Conservation (phyloP, 2,329 filamentous ascomycete species). For the Claviceps paspali region DNA sequence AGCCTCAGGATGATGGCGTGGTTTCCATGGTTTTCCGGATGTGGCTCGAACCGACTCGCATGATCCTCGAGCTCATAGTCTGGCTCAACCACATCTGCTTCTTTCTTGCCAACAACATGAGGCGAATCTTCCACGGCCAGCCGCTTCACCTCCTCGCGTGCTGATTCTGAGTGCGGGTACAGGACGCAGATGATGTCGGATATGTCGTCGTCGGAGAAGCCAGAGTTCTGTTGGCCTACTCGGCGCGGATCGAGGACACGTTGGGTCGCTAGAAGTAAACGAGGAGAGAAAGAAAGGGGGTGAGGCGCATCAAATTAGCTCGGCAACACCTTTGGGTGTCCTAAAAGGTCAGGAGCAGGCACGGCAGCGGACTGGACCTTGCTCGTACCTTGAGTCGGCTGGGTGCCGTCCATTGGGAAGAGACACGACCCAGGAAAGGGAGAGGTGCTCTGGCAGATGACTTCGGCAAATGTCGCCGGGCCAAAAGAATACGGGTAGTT, state of each 20-base stretch:
- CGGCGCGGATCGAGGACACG: slow-evolving; percentile 62
- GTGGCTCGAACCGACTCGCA: slow-evolving; percentile 27
- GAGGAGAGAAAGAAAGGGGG: not conserved
- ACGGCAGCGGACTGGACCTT: too few relatives aligned
- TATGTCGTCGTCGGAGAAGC: slow-evolving; percentile 67
- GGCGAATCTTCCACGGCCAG: slow-evolving; percentile 32
- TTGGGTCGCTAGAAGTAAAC: slow-evolving; percentile 9
- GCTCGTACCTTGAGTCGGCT: slow-evolving; percentile 26
- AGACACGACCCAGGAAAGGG: slow-evolving; percentile 14
- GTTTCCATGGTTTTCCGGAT: slow-evolving; percentile 32
- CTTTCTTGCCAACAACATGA: slow-evolving; percentile 33
- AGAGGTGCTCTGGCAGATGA: not conserved
- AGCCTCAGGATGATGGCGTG: slow-evolving; percentile 68
- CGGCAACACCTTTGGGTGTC: too few relatives aligned
- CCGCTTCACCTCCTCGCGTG: slow-evolving; percentile 51
- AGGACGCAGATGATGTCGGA: slow-evolving; percentile 83
- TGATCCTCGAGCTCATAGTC: slow-evolving; percentile 37
- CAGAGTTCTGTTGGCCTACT: slow-evolving; percentile 65
- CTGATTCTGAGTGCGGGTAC: slow-evolving; percentile 59
- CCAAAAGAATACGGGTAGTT: not conserved
- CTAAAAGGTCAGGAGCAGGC: too few relatives aligned
- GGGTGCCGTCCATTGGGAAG: slow-evolving; percentile 29
- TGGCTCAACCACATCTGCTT: slow-evolving; percentile 33
- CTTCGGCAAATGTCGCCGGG: not conserved
- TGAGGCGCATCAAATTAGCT: not conserved